These are phyloP conservation scores for Globisporangium camurandrum DNA, from an alignment of 352 stramenopile species.

Conservation along the genomic window DNA sequence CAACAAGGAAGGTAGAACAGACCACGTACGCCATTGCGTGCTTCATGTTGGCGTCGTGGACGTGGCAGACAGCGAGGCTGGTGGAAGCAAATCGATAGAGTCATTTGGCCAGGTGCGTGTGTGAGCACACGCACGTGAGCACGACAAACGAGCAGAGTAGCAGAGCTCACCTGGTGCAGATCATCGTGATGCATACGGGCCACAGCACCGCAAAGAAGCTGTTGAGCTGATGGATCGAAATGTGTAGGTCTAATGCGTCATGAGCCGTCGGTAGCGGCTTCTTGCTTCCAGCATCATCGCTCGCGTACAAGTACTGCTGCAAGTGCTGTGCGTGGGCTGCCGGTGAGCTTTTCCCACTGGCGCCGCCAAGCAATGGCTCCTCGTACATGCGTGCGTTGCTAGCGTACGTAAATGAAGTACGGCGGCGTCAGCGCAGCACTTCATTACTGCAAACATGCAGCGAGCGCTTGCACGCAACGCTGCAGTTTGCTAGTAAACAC, in stretches of 20 bases:
- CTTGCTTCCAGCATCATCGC: background rate
- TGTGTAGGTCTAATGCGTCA: slow-evolving; percentile 23
- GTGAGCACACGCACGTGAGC: background rate
- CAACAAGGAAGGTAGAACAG: background rate
- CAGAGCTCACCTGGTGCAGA: slow-evolving; percentile 39
- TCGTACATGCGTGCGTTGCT: slow-evolving; percentile 32
- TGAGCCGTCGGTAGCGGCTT: slow-evolving; percentile 9
- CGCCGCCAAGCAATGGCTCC: slow-evolving; percentile 40
- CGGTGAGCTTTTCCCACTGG: background rate
- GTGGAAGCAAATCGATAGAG: background rate
- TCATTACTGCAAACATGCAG: background rate
- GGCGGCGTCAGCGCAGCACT: background rate
- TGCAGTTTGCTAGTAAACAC: background rate
- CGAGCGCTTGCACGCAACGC: background rate
- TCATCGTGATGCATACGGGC: slow-evolving; percentile 67
- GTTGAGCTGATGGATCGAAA: slow-evolving; percentile 57
- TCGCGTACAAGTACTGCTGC: slow-evolving; percentile 3
- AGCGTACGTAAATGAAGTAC: background rate
- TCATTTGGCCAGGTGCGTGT: background rate
- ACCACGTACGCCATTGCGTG: slow-evolving; percentile 55
- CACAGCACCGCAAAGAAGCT: slow-evolving; percentile 70
- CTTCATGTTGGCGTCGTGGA: slow-evolving; percentile 36
- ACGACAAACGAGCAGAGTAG: too few species aligned
- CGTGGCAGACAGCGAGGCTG: slow-evolving; percentile 45
- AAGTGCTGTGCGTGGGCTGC: slow-evolving; percentile 5